These are phyloP conservation scores for Scleroderma bovista DNA, from an alignment of 768 basidiomycete species.

Conservation along the genomic window DNA sequence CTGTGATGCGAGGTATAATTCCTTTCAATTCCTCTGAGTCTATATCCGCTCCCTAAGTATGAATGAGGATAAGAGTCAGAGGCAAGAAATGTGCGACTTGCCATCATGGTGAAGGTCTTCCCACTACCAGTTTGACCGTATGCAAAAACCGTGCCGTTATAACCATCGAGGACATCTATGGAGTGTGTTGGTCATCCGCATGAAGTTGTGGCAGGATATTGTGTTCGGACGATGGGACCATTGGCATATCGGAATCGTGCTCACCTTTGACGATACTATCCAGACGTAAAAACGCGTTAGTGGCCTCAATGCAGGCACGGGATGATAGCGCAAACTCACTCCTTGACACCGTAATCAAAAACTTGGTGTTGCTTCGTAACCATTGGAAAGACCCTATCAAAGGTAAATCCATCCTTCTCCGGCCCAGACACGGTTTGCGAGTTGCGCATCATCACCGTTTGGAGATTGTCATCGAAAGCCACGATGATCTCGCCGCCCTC, in stretches of 20 bases:
- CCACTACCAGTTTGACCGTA: constrained; percentile 98
- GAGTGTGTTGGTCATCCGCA: constrained; percentile 14
- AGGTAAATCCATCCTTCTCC: constrained; percentile 96
- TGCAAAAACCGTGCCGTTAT: constrained; percentile 96
- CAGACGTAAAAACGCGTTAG: constrained; percentile 11
- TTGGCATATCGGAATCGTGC: constrained; percentile 8
- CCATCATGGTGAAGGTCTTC: constrained; percentile 99
- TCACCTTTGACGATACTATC: constrained; percentile 84
- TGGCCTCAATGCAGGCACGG: constrained; percentile 6
- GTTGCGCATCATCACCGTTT: constrained; percentile 76
- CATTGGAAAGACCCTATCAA: constrained; percentile 95
- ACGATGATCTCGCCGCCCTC: constrained; percentile 90
- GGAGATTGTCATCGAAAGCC: constrained; percentile 79
- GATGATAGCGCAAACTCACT: constrained; percentile 51
- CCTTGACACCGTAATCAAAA: constrained; percentile 98
- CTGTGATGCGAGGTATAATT: constrained; percentile 96
- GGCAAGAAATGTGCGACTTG: constrained; percentile 24
- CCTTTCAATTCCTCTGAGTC: constrained; percentile 91
- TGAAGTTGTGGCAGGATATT: neutral
- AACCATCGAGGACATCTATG: constrained; percentile 94
- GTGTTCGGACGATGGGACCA: constrained; percentile 1
- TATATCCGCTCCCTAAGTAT: constrained; percentile 86
- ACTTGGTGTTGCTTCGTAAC: constrained; percentile 87
- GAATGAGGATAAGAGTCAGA: constrained; percentile 7
- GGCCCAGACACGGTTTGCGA: constrained; percentile 68